Conservation (phyloP, 345 rosid genomes). For the Syzygium grande region DNA sequence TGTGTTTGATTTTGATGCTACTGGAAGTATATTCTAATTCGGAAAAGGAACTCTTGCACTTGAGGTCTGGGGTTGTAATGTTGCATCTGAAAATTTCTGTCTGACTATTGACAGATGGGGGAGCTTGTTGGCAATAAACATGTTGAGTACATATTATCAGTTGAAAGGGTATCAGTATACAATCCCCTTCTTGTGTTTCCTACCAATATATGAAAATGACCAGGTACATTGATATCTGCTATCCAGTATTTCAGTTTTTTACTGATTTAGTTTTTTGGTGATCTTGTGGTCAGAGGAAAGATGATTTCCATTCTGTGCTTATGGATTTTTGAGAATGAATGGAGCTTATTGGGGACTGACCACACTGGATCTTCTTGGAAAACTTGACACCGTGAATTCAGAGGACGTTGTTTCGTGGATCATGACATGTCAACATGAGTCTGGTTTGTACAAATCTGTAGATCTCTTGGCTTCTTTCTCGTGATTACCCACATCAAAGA, state of each 20-base stretch:
- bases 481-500: neutral
- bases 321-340: constrained; percentile 87
- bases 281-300: constrained; percentile 43
- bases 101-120: constrained; percentile 25
- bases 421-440: constrained; percentile 72
- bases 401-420: constrained; percentile 69
- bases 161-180: constrained; percentile 44
- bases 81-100: neutral
- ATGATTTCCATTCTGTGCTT: constrained; percentile 76
- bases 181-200: neutral
- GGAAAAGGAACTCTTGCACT: neutral
- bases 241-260: neutral
- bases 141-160: constrained; percentile 51
- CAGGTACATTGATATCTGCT: neutral
- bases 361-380: constrained; percentile 66
- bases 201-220: neutral
- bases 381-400: constrained; percentile 46
- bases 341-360: constrained; percentile 94
- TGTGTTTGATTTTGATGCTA: neutral
- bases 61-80: neutral
- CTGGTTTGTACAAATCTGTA: constrained; percentile 29
- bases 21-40: neutral
- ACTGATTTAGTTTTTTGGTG: neutral
- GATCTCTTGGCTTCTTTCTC: neutral
- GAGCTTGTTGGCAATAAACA: constrained; percentile 59